These are phyloP conservation scores for Quercus lobata DNA, from an alignment of 331 rosid genomes.

Conservation along the genomic window DNA sequence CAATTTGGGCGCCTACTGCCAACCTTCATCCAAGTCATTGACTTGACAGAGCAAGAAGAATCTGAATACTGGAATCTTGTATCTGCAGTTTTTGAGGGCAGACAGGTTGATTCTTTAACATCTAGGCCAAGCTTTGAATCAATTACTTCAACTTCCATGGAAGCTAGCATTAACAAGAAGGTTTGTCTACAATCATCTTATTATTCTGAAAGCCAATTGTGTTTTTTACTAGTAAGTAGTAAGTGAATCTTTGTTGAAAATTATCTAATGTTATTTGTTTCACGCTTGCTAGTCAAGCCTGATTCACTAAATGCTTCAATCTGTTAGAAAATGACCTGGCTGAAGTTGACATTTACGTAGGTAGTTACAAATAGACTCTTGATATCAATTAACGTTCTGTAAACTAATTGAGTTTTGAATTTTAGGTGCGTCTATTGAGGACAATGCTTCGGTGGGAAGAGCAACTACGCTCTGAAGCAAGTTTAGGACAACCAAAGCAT, in stretches of 20 bases:
- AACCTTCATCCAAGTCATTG: slow-evolving; percentile 87
- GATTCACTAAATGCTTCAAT: slow-evolving; percentile 4
- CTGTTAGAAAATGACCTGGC: neutral
- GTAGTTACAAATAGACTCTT: slow-evolving; percentile 9
- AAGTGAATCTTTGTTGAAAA: neutral
- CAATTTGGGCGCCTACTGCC: slow-evolving; percentile 91
- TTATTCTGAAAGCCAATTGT: slow-evolving; percentile 4
- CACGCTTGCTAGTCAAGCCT: neutral
- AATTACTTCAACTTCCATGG: slow-evolving; percentile 52
- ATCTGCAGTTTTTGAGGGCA: slow-evolving; percentile 88
- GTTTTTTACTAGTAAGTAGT: neutral
- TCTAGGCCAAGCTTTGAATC: slow-evolving; percentile 45
- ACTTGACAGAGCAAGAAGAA: slow-evolving; percentile 86
- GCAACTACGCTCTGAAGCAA: slow-evolving; percentile 73
- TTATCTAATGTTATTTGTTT: neutral
- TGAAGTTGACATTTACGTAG: neutral
- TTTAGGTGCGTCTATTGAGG: slow-evolving; percentile 69
- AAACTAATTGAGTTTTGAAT: neutral
- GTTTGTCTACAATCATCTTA: slow-evolving; percentile 34
- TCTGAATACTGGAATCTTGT: slow-evolving; percentile 76
- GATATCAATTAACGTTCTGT: neutral
- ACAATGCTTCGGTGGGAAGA: slow-evolving; percentile 95
- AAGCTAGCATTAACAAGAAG: slow-evolving; percentile 84
- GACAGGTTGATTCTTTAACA: slow-evolving; percentile 51
- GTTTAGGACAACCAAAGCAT: slow-evolving; percentile 35